Evolutionary conservation across 2,329 filamentous ascomycete genomes (phyloP).

Genomic region (Penicillium italicum): DNA sequence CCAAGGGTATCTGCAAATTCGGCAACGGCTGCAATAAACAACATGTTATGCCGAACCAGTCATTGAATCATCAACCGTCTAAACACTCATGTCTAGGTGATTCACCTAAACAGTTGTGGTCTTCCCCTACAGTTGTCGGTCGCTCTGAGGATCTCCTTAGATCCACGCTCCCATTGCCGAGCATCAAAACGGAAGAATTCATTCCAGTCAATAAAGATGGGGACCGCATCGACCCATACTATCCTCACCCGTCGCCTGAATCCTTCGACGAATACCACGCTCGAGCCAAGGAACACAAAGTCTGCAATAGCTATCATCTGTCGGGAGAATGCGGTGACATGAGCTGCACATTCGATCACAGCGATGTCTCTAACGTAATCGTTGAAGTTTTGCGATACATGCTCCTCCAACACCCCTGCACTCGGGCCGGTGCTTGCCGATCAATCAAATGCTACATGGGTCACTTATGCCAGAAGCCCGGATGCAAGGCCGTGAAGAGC

Average conservation of each 20-base stretch:
- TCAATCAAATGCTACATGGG: slow-evolving; percentile 45
- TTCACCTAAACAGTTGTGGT: slow-evolving; percentile 15
- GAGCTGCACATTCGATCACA: slow-evolving; percentile 48
- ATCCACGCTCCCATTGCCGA: slow-evolving; percentile 17
- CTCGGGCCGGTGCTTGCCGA: slow-evolving; percentile 42
- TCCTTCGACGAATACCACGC: slow-evolving; percentile 42
- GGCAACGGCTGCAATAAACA: slow-evolving; percentile 32
- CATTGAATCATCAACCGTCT: slow-evolving; percentile 17
- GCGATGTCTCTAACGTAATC: slow-evolving; percentile 38
- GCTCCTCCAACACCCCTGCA: slow-evolving; percentile 45
- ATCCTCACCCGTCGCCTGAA: slow-evolving; percentile 35
- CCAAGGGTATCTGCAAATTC: slow-evolving; percentile 33
- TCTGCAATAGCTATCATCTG: slow-evolving; percentile 51
- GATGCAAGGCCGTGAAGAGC: slow-evolving; percentile 30
- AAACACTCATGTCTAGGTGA: slow-evolving; percentile 16
- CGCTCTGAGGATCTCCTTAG: slow-evolving; percentile 24
- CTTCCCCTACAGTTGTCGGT: slow-evolving; percentile 9
- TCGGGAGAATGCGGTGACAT: slow-evolving; percentile 38
- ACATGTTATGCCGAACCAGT: slow-evolving; percentile 29
- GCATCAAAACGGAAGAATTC: slow-evolving; percentile 19
- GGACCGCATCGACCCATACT: slow-evolving; percentile 48
- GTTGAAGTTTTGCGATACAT: slow-evolving; percentile 45
- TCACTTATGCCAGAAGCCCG: slow-evolving; percentile 40
- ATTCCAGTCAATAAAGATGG: slow-evolving; percentile 49
- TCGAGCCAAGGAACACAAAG: slow-evolving; percentile 40